Conservation (phyloP, 208 protist species). For the Naegleria lovaniensis region DNA sequence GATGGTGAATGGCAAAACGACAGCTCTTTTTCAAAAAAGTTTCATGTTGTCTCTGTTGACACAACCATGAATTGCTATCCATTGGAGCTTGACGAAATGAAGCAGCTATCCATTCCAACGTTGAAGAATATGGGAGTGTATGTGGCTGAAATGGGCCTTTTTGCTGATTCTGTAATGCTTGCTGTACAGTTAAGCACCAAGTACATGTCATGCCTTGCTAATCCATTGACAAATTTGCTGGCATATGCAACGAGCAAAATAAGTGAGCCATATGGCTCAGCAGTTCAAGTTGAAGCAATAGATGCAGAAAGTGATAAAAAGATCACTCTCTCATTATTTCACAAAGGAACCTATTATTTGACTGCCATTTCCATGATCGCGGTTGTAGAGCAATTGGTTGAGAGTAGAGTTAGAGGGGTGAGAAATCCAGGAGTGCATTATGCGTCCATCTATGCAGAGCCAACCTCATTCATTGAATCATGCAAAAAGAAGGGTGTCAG, state of each 20-base stretch:
- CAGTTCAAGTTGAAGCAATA: not conserved
- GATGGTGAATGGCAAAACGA: not conserved
- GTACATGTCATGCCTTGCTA: not conserved
- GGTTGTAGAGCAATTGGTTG: not conserved
- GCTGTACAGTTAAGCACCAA: not conserved
- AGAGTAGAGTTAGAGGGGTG: not conserved
- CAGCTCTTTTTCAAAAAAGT: not conserved
- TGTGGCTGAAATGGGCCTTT: not conserved
- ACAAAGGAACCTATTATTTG: not conserved
- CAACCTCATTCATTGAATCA: not conserved
- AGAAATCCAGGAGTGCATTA: not conserved
- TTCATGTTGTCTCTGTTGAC: not conserved
- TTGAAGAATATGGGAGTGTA: not conserved
- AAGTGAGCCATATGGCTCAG: not conserved
- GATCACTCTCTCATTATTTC: not conserved
- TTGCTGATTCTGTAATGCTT: not conserved
- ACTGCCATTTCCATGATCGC: not conserved
- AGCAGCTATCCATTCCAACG: not conserved
- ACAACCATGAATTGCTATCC: not conserved
- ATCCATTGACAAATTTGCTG: not conserved
- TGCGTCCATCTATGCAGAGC: not conserved
- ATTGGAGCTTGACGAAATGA: not conserved
- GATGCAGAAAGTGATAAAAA: not conserved
- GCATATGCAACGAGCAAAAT: not conserved
- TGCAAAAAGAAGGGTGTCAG: not conserved